Conservation (phyloP, 768 basidiomycete species). For the Cystofilobasidium bisporidii region DNA sequence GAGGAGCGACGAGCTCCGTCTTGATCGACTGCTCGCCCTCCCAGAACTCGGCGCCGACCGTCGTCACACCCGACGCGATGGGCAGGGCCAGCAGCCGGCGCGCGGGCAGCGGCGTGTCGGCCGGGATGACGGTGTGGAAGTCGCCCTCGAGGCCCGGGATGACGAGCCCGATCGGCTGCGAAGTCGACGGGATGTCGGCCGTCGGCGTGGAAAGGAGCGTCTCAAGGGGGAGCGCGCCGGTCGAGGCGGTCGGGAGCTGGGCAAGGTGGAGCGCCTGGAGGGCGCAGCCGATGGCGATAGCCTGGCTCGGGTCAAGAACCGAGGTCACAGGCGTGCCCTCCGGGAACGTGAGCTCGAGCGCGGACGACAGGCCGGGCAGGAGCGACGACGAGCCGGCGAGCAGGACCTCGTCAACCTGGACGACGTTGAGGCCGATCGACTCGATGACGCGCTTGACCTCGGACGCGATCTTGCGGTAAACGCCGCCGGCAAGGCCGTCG, state of each 20-base stretch:
- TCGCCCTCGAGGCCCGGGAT: constrained; percentile 49
- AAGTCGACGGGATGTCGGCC: constrained; percentile 48
- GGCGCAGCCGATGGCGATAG: constrained; percentile 67
- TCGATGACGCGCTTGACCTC: constrained; percentile 51
- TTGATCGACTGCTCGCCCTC: constrained; percentile 52
- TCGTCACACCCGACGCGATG: constrained; percentile 44
- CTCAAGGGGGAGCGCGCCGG: constrained; percentile 44
- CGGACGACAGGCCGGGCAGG: constrained; percentile 64
- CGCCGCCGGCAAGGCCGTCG: constrained; percentile 53
- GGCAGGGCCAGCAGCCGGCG: constrained; percentile 54
- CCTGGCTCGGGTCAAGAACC: constrained; percentile 66
- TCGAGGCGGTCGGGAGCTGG: constrained; percentile 39
- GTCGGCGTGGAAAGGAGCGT: constrained; percentile 44
- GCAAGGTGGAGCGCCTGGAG: constrained; percentile 60
- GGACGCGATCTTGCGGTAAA: constrained; percentile 52
- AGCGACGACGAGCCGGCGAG: constrained; percentile 67
- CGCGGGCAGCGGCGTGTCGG: constrained; percentile 63
- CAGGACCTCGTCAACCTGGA: constrained; percentile 66
- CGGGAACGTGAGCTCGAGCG: constrained; percentile 48
- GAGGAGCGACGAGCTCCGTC: constrained; percentile 51
- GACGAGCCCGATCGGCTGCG: constrained; percentile 55
- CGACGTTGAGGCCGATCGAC: constrained; percentile 50
- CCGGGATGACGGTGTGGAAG: constrained; percentile 56
- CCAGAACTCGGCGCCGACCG: constrained; percentile 63
- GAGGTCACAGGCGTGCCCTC: constrained; percentile 56